These are phyloP conservation scores for Skeletonema grethae DNA, from an alignment of 108 stramenopile genomes.

Conservation along the genomic window DNA sequence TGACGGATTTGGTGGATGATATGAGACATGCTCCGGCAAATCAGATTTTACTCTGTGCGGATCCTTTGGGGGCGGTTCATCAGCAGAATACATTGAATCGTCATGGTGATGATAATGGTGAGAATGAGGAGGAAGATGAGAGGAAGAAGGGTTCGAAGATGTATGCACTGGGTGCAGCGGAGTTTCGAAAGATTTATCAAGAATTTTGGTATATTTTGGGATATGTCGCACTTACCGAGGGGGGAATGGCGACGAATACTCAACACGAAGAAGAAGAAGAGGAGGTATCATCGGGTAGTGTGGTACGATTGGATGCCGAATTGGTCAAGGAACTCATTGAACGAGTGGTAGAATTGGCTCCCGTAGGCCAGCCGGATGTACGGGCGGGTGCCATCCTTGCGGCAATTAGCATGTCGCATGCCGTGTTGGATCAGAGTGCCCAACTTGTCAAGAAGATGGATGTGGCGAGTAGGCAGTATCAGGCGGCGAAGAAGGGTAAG, in stretches of 20 bases:
- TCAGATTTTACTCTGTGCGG: constrained; percentile 59
- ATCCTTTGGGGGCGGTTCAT: constrained; percentile 49
- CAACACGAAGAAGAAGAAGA: constrained; percentile 15
- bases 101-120: background rate
- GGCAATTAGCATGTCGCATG: constrained; percentile 61
- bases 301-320: constrained; percentile 70
- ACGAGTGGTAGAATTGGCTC: constrained; percentile 65
- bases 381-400: constrained; percentile 69
- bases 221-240: constrained; percentile 56
- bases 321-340: constrained; percentile 58
- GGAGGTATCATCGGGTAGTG: background rate
- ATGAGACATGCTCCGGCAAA: constrained; percentile 68
- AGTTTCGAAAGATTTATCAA: constrained; percentile 68
- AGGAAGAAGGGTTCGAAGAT: constrained; percentile 16
- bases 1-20: constrained; percentile 76
- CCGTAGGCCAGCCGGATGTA: constrained; percentile 85
- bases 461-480: constrained; percentile 58
- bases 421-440: constrained; percentile 62
- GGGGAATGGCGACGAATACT: constrained; percentile 35
- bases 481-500: constrained; percentile 40
- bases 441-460: constrained; percentile 51
- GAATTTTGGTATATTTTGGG: constrained; percentile 83
- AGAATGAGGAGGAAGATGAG: constrained; percentile 9
- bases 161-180: constrained; percentile 29
- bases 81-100: constrained; percentile 11